Evolutionary conservation across 1,284 basidiomycete genomes (phyloP).

Genomic region (Malassezia restricta): DNA sequence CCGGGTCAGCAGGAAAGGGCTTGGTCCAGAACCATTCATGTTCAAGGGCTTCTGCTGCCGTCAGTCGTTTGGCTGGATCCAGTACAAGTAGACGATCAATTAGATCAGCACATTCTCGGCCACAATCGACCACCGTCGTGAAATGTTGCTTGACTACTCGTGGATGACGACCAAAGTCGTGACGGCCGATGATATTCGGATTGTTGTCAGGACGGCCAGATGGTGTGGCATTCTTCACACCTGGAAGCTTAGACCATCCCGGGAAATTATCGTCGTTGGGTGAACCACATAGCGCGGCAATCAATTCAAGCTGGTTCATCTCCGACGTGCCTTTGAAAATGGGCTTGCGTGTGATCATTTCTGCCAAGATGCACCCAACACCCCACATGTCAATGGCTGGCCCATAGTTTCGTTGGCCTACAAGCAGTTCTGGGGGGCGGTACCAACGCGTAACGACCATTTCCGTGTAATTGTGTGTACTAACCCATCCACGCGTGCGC

Average conservation of each 20-base stretch:
- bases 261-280: constrained; percentile 66
- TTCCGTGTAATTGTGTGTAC: constrained; percentile 63
- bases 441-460: constrained; percentile 99
- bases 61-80: constrained; percentile 36
- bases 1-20: constrained; percentile 38
- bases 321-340: constrained; percentile 80
- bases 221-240: constrained; percentile 40
- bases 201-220: constrained; percentile 30
- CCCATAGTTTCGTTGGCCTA: constrained; percentile 76
- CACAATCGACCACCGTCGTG: constrained; percentile 21
- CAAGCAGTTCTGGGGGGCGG: constrained; percentile 81
- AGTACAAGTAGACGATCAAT: constrained; percentile 38
- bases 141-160: constrained; percentile 27
- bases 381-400: constrained; percentile 97
- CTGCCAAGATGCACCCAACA: constrained; percentile 89
- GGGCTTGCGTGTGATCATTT: constrained; percentile 81
- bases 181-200: constrained; percentile 22
- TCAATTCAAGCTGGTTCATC: constrained; percentile 76
- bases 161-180: constrained; percentile 30
- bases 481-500: constrained; percentile 29
- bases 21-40: constrained; percentile 42
- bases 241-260: constrained; percentile 55
- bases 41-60: constrained; percentile 35
- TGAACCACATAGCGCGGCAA: constrained; percentile 76
- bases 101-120: constrained; percentile 31